Base-by-base conservation (phyloP, 1,284 basidiomycete species). In the Cryptococcus sp. region DNA sequence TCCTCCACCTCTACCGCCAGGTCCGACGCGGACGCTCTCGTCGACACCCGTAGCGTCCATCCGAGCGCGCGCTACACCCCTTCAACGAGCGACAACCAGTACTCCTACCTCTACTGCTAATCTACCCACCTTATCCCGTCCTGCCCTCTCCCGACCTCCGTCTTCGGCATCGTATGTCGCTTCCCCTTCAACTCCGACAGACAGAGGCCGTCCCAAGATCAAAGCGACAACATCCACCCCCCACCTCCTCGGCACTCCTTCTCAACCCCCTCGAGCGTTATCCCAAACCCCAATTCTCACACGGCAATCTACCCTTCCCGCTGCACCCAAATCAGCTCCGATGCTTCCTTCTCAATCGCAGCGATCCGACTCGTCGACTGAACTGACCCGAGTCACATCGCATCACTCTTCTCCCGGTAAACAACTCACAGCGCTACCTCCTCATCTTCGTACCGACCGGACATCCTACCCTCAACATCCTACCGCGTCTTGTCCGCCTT, bases 401-500 rank as follows among this genome's bases (percentile, higher is more conserved):
- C 31, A 23, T 19, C 43, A 33, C 11, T 35, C 44, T 19, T 46
- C 44, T 4, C 44, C 44, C 22, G 44, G 34, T 11, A 36, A 34
- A 18, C n/a, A 39, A 33, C 21, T n/a, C 9, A 19, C 40, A 6
- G 38, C 40, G 14, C 33, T 38, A 12, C 47, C 42, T 12, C n/a
- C 42, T 22, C 38, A 34, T 23, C 26, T 40, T 6, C 23, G 16
- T 19, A 36, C 34, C 34, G 16, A n/a, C 11, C 12, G 6, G 7
- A 36, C 50, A 4, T 39, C 36, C n/a, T 46, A 54, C 33, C 26
- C 33, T 23, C 54, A 43, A 23, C 56, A 59, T 32, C 54, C 56
- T 5, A 53, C 47, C 1, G 54, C 56, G 9, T 59, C 60, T 4
- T 51, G 48, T 16, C 56, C 56, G 1, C 49, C 55, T 2, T 58